Conservation (phyloP, 441 rosid species). For the Gossypium davidsonii region DNA sequence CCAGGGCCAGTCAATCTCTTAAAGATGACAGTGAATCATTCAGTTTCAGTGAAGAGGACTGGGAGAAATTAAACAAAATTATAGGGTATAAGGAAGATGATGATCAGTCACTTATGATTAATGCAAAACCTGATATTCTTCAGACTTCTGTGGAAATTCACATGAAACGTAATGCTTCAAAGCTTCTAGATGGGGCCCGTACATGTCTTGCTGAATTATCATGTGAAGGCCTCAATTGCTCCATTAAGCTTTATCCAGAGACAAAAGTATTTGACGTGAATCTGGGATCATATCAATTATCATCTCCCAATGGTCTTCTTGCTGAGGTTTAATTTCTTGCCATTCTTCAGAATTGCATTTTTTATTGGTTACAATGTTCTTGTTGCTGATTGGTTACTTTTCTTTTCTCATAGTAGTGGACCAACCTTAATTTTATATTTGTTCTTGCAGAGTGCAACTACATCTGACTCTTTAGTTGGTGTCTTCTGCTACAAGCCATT, state of each 20-base stretch:
- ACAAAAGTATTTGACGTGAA: constrained; percentile 81
- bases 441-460: constrained; percentile 82
- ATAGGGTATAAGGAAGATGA: constrained; percentile 86
- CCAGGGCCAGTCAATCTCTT: constrained; percentile 58
- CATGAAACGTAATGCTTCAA: constrained; percentile 94
- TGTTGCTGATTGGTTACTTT: constrained; percentile 7
- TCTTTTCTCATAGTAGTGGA: constrained; percentile 6
- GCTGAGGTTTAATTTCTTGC: constrained; percentile 61
- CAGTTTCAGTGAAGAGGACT: constrained; percentile 78
- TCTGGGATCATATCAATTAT: constrained; percentile 75
- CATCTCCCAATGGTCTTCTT: constrained; percentile 52
- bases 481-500: constrained; percentile 91
- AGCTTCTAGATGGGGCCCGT: constrained; percentile 63
- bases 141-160: constrained; percentile 75
- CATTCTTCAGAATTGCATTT: not conserved
- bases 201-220: constrained; percentile 87
- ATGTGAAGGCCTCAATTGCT: constrained; percentile 76
- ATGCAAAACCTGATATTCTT: constrained; percentile 64
- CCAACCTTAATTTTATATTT: constrained; percentile 16
- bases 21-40: constrained; percentile 75
- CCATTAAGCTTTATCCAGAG: constrained; percentile 78
- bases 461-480: constrained; percentile 68
- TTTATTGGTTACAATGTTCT: constrained; percentile 1
- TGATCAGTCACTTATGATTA: constrained; percentile 37
- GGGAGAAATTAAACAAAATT: constrained; percentile 81